Conservation (phyloP, 306 rosid genomes). For the Cucurbita maxima region DNA sequence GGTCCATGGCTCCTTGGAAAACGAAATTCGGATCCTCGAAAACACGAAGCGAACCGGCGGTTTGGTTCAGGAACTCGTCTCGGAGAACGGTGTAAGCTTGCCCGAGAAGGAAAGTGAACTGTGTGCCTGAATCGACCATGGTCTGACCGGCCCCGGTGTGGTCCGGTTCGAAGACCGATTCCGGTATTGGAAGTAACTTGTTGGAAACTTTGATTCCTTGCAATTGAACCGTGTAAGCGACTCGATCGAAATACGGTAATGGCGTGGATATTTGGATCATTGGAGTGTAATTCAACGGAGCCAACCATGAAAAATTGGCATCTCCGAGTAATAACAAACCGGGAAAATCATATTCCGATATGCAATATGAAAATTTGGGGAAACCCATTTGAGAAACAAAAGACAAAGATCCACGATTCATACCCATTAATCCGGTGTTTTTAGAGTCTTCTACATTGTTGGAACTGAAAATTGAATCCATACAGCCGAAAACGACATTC, state of each 20-base stretch:
- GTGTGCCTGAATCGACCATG: constrained; percentile 82
- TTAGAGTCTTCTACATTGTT: constrained; percentile 34
- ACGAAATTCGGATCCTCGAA: constrained; percentile 46
- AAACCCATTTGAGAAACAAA: constrained; percentile 48
- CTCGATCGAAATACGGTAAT: constrained; percentile 60
- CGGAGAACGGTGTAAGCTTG: constrained; percentile 37
- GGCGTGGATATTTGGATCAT: constrained; percentile 47
- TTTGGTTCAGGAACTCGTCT: constrained; percentile 40
- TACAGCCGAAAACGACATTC: constrained; percentile 57
- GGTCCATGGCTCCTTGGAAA: constrained; percentile 66
- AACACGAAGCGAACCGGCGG: constrained; percentile 15
- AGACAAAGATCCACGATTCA: constrained; percentile 76
- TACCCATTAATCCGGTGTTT: constrained; percentile 69
- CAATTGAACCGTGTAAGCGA: constrained; percentile 49
- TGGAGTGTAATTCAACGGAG: constrained; percentile 52
- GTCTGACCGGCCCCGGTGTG: constrained; percentile 89
- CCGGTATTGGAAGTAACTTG: constrained; percentile 27
- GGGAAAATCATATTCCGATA: constrained; percentile 50
- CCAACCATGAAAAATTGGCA: constrained; percentile 40
- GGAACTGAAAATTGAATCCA: constrained; percentile 38
- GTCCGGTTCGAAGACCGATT: constrained; percentile 34
- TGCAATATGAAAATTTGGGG: constrained; percentile 77
- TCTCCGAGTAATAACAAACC: constrained; percentile 56
- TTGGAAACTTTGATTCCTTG: constrained; percentile 43
- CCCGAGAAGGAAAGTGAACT: constrained; percentile 69